Conservation (phyloP, 768 basidiomycete genomes). For the Suillus alpinus region DNA sequence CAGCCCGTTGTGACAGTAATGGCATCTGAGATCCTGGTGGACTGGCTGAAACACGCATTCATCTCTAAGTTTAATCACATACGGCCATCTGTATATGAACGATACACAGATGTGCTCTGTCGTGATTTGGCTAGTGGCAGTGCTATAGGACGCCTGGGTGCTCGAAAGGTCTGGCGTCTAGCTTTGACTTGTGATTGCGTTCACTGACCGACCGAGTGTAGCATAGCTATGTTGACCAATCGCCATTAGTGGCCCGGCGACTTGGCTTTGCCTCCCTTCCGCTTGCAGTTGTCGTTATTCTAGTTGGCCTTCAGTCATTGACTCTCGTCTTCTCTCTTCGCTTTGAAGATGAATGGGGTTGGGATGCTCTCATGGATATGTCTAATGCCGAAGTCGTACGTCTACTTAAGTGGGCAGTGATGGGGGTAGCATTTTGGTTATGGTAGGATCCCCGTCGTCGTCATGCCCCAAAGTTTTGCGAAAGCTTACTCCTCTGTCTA, state of each 20-base stretch:
- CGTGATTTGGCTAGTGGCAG: slow-evolving; percentile 85
- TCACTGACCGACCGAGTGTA: slow-evolving; percentile 24
- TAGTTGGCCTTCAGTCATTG: slow-evolving; percentile 74
- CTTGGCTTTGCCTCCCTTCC: slow-evolving; percentile 94
- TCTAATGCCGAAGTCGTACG: slow-evolving; percentile 50
- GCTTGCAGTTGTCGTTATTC: slow-evolving; percentile 76
- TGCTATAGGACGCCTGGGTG: slow-evolving; percentile 61
- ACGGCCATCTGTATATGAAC: slow-evolving; percentile 89
- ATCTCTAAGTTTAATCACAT: slow-evolving; percentile 99
- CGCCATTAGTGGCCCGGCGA: slow-evolving; percentile 88
- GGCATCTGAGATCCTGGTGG: slow-evolving; percentile 88
- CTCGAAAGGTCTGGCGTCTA: slow-evolving; percentile 56
- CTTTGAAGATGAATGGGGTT: slow-evolving; percentile 36
- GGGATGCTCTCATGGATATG: slow-evolving; percentile 31
- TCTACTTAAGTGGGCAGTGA: slow-evolving; percentile 61
- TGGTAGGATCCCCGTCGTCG: slow-evolving; percentile 56
- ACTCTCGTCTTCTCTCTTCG: slow-evolving; percentile 55
- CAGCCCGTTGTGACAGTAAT: slow-evolving; percentile 93
- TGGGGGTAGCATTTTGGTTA: slow-evolving; percentile 74
- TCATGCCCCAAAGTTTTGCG: background rate
- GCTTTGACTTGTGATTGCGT: background rate
- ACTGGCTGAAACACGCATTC: slow-evolving; percentile 99
- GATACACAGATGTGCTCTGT: slow-evolving; percentile 94
- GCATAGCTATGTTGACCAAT: slow-evolving; percentile 94
- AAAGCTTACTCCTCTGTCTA: slow-evolving; percentile 22